Base-by-base conservation (phyloP, 208 protist genomes). In the Wallacemonas rigidus region DNA sequence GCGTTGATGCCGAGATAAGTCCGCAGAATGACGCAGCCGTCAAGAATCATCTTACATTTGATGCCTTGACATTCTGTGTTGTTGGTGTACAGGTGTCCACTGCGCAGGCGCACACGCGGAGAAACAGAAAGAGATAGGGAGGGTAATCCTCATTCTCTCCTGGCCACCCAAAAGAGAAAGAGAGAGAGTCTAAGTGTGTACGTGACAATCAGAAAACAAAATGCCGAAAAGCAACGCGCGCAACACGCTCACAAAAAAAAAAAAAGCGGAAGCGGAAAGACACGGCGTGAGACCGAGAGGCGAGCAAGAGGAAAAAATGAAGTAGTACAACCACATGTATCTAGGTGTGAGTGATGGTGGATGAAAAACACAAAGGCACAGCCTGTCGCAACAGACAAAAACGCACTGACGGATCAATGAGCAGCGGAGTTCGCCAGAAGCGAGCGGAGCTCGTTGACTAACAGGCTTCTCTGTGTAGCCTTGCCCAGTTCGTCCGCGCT, bases 371-470 rank as follows among this genome's bases (percentile, higher is more conserved):
- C 60, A 44, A 65, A 38, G 15, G 9, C 5, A 65, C 8, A 50
- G 50, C 44, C 45, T 14, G 12, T 6, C 8, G 12, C 45, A 50
- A 12, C 45, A 12, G 8, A 50, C 45, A 50, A 50, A 50, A 6
- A 50, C 45, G 5, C 8, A 62, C 11, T 6, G 56, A 7, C 5
- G 6, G 56, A 50, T 74, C 44, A 76, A 4, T 44, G 51, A 5
- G 71, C 60, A n/a, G 44, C 43, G 12, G 80, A 80, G 36, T 92
- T 75, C 4, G 87, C 80, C 7, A 91, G 67, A 51, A 95, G 63
- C 7, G 87, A 82, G 26, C 90, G 83, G 2, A 97, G 68, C 69
- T 95, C 92, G 71, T 94, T 97, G 47, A 97, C 83, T 12, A 95
- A 82, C 71, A 88, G 54, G 26, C 76, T 84, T 14, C 92, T 83